Evolutionary conservation across 1,284 basidiomycete species (phyloP), one percentile per base, ranked within the genome.

Genomic region (Moesziomyces parantarcticus): DNA sequence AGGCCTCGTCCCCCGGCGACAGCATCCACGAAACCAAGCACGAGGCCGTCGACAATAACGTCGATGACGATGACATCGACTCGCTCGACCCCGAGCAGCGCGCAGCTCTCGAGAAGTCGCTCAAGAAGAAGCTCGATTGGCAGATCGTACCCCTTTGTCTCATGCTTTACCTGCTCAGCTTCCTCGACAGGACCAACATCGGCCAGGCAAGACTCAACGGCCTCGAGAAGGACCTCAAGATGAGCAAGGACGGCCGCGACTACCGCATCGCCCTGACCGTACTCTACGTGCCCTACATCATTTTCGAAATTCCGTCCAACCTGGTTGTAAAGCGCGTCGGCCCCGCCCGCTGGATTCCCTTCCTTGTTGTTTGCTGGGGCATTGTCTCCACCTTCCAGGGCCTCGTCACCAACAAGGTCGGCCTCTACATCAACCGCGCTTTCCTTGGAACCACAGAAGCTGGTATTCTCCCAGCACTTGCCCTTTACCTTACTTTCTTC

Each of bases 201-300:
- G 77, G 63, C 0, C 77, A 80, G 44, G 77, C 74, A 10, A 57
- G 73, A 22, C 58, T 78, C 23, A 75, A 69, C 39, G 76, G 78
- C 21, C 69, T 75, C 18, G 40, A 54, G 18, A 36, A 66, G 26
- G 71, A 75, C 20, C 41, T 75, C 11, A 25, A 58, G 26, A 51
- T 75, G 53, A 51, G 58, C 49, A 60, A 61, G 47, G 58, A 74
- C 50, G 57, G 59, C 18, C 50, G 63, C 36, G 69, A 77, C 52
- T 78, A 69, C 53, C 58, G 60, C n/a, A 70, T 77, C 20, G 75
- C 72, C 39, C 58, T 75, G 10, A 68, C 66, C n/a, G 69, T 79
- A 4, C 72, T 79, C n/a, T 83, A 81, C 58, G 65, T 79, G 0
- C 67, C 77, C 5, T 85, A 85, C 65, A 82, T 83, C 29, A 32